Conservation (phyloP, 164 flowering plant species). For the Warburgia ugandensis region DNA sequence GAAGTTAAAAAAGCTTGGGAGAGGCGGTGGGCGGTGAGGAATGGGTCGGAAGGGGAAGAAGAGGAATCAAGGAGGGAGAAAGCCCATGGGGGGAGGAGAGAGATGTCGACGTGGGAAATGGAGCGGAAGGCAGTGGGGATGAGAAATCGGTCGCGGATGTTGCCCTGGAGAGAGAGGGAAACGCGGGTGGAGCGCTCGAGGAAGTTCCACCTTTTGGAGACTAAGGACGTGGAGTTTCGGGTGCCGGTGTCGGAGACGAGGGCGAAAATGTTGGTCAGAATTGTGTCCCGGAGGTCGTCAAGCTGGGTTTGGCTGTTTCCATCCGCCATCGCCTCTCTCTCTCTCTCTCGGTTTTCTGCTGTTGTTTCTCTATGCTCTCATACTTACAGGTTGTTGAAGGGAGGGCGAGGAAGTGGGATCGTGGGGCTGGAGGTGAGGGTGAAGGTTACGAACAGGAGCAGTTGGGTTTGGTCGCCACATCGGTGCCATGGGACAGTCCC, state of each 20-base stretch:
- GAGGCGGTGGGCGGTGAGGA: slow-evolving; percentile 45
- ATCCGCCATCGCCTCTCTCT: background rate
- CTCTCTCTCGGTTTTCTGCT: too few relatives aligned
- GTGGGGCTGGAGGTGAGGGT: too few relatives aligned
- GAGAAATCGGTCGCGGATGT: slow-evolving; percentile 54
- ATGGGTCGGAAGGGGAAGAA: slow-evolving; percentile 14
- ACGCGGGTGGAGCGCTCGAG: slow-evolving; percentile 66
- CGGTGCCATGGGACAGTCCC: too few relatives aligned
- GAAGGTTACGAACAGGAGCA: too few relatives aligned
- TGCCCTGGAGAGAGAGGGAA: slow-evolving; percentile 69
- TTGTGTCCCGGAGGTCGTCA: slow-evolving; percentile 69
- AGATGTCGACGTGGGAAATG: slow-evolving; percentile 64
- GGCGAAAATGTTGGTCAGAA: slow-evolving; percentile 48
- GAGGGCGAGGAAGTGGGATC: too few relatives aligned
- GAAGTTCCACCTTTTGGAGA: slow-evolving; percentile 43
- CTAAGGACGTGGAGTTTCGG: slow-evolving; percentile 67
- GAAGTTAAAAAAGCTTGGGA: slow-evolving; percentile 51
- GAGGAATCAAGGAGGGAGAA: slow-evolving; percentile 36
- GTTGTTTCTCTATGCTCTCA: too few relatives aligned
- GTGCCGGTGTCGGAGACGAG: slow-evolving; percentile 38
- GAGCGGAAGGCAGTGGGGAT: slow-evolving; percentile 54
- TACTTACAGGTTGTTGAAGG: too few relatives aligned
- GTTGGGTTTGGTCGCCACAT: too few relatives aligned
- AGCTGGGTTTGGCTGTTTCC: too few relatives aligned
- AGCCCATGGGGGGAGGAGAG: slow-evolving; percentile 84